Evolutionary conservation across 1,284 basidiomycete species (phyloP).

Genomic region (Amylostereum areolatum): DNA sequence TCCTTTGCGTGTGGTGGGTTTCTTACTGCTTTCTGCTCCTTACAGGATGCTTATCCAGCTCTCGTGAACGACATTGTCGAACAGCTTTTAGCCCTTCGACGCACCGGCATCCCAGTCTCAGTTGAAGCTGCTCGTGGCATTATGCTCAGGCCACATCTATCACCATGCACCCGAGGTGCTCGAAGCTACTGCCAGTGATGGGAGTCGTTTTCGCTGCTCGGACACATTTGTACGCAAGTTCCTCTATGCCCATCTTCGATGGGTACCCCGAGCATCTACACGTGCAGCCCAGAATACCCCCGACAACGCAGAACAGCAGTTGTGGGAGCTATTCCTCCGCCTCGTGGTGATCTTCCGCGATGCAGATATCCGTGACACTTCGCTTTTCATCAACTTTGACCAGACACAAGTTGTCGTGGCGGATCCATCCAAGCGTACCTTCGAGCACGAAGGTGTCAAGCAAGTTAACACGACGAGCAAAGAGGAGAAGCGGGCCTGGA

Average conservation of each 20-base stretch:
- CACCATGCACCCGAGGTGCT: not conserved
- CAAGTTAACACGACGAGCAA: constrained; percentile 25
- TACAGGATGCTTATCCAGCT: not conserved
- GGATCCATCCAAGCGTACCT: constrained; percentile 23
- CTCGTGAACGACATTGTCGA: not conserved
- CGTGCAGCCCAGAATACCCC: constrained; percentile 29
- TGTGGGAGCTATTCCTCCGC: constrained; percentile 17
- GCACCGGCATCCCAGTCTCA: not conserved
- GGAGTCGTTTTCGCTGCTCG: not conserved
- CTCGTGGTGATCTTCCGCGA: constrained; percentile 23
- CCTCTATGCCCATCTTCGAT: constrained; percentile 4
- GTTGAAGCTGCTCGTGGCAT: not conserved
- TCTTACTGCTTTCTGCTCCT: not conserved
- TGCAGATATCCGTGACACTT: constrained; percentile 18
- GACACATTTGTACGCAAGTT: not conserved
- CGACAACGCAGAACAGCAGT: constrained; percentile 21
- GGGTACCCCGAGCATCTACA: constrained; percentile 20
- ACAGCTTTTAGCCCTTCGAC: not conserved
- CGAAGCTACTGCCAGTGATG: not conserved
- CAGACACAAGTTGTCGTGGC: constrained; percentile 28
- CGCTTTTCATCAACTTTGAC: constrained; percentile 30
- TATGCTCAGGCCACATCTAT: not conserved
- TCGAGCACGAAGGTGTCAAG: constrained; percentile 20
- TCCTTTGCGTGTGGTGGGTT: not conserved
- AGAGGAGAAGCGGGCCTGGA: constrained; percentile 33